Conservation (phyloP, 139 green algal genomes). For the Micromonas commoda region DNA sequence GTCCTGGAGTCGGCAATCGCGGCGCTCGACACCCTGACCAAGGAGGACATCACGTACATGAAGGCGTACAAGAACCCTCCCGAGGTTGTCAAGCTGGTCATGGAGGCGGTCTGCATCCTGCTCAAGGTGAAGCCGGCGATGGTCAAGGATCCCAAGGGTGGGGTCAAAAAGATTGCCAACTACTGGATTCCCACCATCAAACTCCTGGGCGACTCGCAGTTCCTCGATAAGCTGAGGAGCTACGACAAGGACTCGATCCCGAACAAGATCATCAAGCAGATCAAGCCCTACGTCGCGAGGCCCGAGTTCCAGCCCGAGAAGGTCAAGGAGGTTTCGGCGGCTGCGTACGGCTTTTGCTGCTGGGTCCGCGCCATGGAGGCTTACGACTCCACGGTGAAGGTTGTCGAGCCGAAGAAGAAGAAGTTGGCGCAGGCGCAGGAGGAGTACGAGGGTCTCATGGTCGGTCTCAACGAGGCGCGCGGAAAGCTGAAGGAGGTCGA, state of each 20-base stretch:
- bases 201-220: conserved; percentile 62
- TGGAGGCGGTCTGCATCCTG: conserved; percentile 52
- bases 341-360: conserved; percentile 61
- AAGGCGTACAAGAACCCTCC: conserved; percentile 84
- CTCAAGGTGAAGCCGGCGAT: conserved; percentile 41
- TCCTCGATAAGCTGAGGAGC: conserved; percentile 51
- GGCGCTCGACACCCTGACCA: conserved; percentile 83
- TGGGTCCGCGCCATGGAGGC: conserved; percentile 73
- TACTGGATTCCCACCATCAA: conserved; percentile 45
- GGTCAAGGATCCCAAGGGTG: conserved; percentile 38
- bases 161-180: conserved; percentile 46
- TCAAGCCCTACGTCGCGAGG: conserved; percentile 56
- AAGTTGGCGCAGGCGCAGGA: conserved; percentile 54
- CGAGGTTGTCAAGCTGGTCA: conserved; percentile 44
- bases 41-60: conserved; percentile 75
- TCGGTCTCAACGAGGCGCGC: conserved; percentile 55
- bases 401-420: conserved; percentile 63
- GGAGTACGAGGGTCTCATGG: conserved; percentile 59
- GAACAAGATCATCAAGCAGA: conserved; percentile 51
- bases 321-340: conserved; percentile 60
- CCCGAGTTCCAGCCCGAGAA: conserved; percentile 62
- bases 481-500: conserved; percentile 64
- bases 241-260: conserved; percentile 79
- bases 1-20: conserved; percentile 77
- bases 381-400: conserved; percentile 54